Evolutionary conservation across 495 filamentous ascomycete species (phyloP), one percentile per base, ranked within the genome.

Genomic region (Sordaria brevicollis): DNA sequence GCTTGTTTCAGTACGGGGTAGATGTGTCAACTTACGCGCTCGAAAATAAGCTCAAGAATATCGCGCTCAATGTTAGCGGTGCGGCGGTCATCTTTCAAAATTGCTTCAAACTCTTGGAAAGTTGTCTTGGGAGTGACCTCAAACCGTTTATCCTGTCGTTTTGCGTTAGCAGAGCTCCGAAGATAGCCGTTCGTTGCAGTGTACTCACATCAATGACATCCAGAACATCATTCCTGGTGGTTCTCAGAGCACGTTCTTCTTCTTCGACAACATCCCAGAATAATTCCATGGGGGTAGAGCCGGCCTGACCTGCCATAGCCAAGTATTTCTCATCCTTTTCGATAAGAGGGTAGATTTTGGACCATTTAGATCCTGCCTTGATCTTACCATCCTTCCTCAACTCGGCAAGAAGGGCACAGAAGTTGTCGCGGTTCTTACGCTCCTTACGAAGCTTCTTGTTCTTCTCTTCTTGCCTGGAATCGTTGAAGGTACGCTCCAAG

Each of bases 261-360:
- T 97, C 94, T 77, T 97, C 94, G 17, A 98, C 87, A 66, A 93
- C 85, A 80, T 99, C 96, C 94, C 96, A 97, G 81, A 98, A 97
- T 9, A 99, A 83, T 70, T 99, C 95, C 71, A 97, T 84, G n/a
- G 94, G 92, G 5, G 88, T 91, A 4, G 95, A 97, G 67, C 96
- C 96, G 49, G 88, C 76, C 74, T 95, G 93, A 54, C 94, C 95
- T 35, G 95, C 86, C 82, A 97, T 91, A 65, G 88, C 91, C 75
- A 83, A 86, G 81, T 96, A 98, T 69, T 93, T 90, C 62, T 91
- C 85, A 74, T 98, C 95, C 74, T 91, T 84, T 72, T 91, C 86
- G 73, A 99, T 87, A 66, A 90, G 76, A 4, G 92, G 91, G 74
- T 91, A 85, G 71, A 97, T 84, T 69, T 93, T 86, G 82, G 86